A percentile compares a stretch with the other conserved stretches of the same genome.
Evolutionary conservation across 495 filamentous ascomycete genomes (phyloP).

Genomic region (Margaritispora aquatica): DNA sequence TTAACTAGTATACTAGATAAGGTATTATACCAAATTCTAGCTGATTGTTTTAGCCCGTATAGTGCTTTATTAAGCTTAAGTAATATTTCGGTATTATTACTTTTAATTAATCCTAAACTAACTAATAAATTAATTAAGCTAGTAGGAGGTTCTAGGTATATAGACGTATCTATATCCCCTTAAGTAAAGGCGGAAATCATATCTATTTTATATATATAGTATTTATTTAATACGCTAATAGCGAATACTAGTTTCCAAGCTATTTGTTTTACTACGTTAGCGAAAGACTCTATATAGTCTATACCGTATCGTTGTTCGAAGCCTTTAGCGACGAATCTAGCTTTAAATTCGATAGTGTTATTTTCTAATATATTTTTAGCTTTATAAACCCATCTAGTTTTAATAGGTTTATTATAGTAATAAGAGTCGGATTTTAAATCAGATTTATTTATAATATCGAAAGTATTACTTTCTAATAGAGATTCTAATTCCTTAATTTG

Average conservation of each 20-base stretch:
- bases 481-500: not conserved
- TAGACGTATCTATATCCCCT: conserved; percentile 4
- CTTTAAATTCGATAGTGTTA: conserved; percentile 13
- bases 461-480: not conserved
- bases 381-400: conserved; percentile 10
- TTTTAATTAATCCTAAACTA: not conserved
- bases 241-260: conserved; percentile 14
- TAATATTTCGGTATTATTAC: not conserved
- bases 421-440: not conserved
- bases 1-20: conserved; percentile 7
- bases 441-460: not conserved
- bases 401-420: conserved; percentile 4
- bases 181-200: conserved; percentile 11
- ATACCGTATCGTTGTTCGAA: conserved; percentile 9
- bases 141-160: not conserved
- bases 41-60: conserved; percentile 22
- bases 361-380: conserved; percentile 1
- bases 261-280: conserved; percentile 10
- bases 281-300: conserved; percentile 15
- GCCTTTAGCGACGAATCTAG: conserved; percentile 16
- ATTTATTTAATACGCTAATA: conserved; percentile 5
- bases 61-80: conserved; percentile 14
- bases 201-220: conserved; percentile 13
- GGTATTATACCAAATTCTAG: conserved; percentile 13
- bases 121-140: not conserved